Conservation (phyloP, 2,329 filamentous ascomycete species). For the Parastagonospora avenae region DNA sequence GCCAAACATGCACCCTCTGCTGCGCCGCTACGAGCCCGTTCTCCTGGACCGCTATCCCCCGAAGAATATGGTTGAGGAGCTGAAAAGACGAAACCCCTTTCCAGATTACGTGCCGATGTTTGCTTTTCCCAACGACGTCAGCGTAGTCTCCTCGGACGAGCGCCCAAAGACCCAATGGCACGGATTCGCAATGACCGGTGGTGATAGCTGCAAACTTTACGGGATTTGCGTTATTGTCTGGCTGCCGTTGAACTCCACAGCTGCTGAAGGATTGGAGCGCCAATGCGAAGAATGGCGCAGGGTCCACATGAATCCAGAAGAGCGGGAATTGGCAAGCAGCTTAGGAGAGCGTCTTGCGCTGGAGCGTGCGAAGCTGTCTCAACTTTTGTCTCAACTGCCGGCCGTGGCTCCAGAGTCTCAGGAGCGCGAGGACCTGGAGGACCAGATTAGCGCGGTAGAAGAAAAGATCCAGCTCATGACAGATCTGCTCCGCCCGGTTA, state of each 20-base stretch:
- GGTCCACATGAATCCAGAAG: conserved; percentile 83
- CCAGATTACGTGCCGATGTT: conserved; percentile 99
- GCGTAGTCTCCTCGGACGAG: conserved; percentile 93
- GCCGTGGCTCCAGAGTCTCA: conserved; percentile 78
- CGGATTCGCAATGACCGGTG: conserved; percentile 96
- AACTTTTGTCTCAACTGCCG: conserved; percentile 82
- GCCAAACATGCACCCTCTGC: conserved; percentile 93
- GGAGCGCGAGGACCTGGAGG: conserved; percentile 83
- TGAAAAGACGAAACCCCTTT: conserved; percentile 80
- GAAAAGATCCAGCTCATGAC: conserved; percentile 98
- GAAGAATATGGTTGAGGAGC: conserved; percentile 78
- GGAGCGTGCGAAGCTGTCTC: conserved; percentile 88
- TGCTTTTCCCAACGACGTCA: conserved; percentile 96
- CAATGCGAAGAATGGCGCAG: conserved; percentile 59
- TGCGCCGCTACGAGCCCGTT: conserved; percentile 94
- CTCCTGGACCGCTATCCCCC: conserved; percentile 92
- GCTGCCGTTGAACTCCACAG: conserved; percentile 81
- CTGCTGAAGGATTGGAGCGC: conserved; percentile 81
- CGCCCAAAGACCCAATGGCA: conserved; percentile 97
- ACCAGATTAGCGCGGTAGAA: conserved; percentile 93
- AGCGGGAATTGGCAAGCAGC: conserved; percentile 89
- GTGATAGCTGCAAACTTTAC: conserved; percentile 89
- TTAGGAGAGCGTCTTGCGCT: conserved; percentile 84
- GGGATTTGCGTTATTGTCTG: conserved; percentile 91
- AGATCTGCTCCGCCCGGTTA: conserved; percentile 87